Evolutionary conservation across 129 eudicot species (phyloP), one percentile per base, ranked within the genome.

Genomic region (Dittrichia graveolens): DNA sequence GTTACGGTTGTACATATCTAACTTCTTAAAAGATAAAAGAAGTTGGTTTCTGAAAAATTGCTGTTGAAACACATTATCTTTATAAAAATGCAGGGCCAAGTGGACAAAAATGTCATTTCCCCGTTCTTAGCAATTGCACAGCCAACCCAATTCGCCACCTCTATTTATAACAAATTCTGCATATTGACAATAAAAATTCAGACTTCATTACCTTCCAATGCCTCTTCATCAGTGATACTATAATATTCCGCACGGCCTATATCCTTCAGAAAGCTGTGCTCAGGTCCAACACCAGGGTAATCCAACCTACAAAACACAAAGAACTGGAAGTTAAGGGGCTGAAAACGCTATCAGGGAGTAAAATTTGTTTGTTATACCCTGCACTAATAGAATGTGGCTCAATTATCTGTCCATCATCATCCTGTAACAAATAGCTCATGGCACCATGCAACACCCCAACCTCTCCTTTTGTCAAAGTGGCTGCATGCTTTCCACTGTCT

Each of bases 261-360:
- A 65, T 94, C 98, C 77, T 90, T 94, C 65, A 94, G 80, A 83
- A 77, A 94, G 79, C 98, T 94, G 75, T 87, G 96, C 75, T 90
- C 93, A 8, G 98, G 97, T 73, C 98, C 95, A 73, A 94, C 98
- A 68, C 96, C 98, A n/a, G 98, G 98, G 59, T 88, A 90, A 67
- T 94, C 98, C 81, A 94, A 74, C 46, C 98, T 90, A 75, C 10
- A 63, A 3, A 34, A 45, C 54, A 56, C 16, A 42, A 2, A 42
- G n/a, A 71, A n/a, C 46, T 34, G 3, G 5, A 46, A 42, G 0
- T 40, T 14, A 0, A 76, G 7, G 65, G 5, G 42, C 19, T 7
- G 7, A 45, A 50, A 45, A 77, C 41, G 0, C 38, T 12, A 7
- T 11, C 35, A 13, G 3, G 7, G 8, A 55, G 43, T 43, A 71